Conservation (phyloP, 106 monocot species). For the Iris macrosiphon region DNA sequence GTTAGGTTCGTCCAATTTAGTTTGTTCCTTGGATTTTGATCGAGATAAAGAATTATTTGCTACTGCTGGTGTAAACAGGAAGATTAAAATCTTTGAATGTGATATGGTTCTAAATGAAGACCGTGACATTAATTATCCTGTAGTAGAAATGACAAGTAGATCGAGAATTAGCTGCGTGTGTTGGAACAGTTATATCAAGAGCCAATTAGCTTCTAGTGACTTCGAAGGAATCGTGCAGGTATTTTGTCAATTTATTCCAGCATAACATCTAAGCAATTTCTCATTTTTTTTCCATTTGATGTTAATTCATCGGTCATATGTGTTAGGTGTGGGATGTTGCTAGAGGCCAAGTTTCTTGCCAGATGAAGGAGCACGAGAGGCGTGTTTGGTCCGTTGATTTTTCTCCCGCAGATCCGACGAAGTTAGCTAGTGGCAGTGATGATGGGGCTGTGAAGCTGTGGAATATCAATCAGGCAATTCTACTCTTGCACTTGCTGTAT, state of each 20-base stretch:
- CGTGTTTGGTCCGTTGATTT: slow-evolving; percentile 92
- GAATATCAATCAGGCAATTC: slow-evolving; percentile 94
- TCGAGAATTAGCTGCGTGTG: slow-evolving; percentile 70
- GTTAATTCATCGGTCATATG: not conserved
- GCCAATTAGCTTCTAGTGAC: slow-evolving; percentile 84
- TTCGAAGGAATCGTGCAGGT: slow-evolving; percentile 95
- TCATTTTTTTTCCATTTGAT: no score
- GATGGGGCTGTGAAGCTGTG: slow-evolving; percentile 83
- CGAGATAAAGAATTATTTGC: slow-evolving; percentile 78
- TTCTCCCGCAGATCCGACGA: slow-evolving; percentile 66
- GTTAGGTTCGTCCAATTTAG: slow-evolving; percentile 58
- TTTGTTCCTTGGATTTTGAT: slow-evolving; percentile 77
- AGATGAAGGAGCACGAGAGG: slow-evolving; percentile 82
- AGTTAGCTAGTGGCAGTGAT: slow-evolving; percentile 80
- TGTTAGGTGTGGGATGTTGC: slow-evolving; percentile 84
- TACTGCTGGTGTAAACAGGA: slow-evolving; percentile 78
- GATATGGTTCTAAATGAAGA: slow-evolving; percentile 67
- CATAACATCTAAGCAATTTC: not conserved
- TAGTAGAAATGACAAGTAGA: slow-evolving; percentile 67
- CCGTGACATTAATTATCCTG: slow-evolving; percentile 77
- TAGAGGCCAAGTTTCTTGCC: slow-evolving; percentile 43
- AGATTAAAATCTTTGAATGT: slow-evolving; percentile 82
- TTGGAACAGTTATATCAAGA: slow-evolving; percentile 89
- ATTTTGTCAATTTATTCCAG: not conserved
- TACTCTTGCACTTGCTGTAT: slow-evolving; percentile 72